Base-by-base conservation (phyloP, 1,139 yeast genomes). In the Geotrichum citri-aurantii region DNA sequence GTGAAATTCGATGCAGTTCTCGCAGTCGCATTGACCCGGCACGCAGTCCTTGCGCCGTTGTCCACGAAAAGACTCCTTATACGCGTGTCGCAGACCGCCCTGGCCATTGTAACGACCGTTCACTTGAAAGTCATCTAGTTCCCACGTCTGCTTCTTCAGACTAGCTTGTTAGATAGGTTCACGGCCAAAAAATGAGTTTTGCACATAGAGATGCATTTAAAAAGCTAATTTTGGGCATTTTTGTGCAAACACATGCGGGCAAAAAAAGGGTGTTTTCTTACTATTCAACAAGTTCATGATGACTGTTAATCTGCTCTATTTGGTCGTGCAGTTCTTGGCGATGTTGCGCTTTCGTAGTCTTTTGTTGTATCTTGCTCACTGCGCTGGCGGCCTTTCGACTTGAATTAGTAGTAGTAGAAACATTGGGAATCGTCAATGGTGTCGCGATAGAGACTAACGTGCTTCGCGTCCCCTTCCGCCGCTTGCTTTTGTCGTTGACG, bases 41-140 rank as follows among this genome's bases (percentile, higher is more conserved):
- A 37, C 14, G 19, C 44, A 37, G 19, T 37, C 44, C 10, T 62
- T 60, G 14, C 68, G 60, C 12, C 64, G 59, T 7, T 60, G 61
- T 1, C 69, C 69, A 5, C 72, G 63, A 12, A 67, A 63, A 2
- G 65, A 63, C 46, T 69, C 71, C 1, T 63, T 58, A 48, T 61
- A 68, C 0, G 71, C 73, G 53, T 63, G 59, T 37, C 44, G 44
- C 44, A 37, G 44, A 23, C 57, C 59, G 23, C 54, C 52, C 12
- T 62, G 67, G 23, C 58, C 54, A n/a, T 67, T 66, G 48, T 50
- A 54, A 7, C 60, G 59, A 1, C 66, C 63, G 55, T 68, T 68
- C 40, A 65, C 58, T 19, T 64, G 59, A 54, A 70, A 71, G 53
- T 71, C 74, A 2, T 53, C 56, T 3, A 63, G 64, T 21, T 64